Percentiles rank a stretch among this genome's conserved stretches.
Evolutionary conservation across 352 stramenopile species (phyloP).

Genomic region (Pythium oligandrum): DNA sequence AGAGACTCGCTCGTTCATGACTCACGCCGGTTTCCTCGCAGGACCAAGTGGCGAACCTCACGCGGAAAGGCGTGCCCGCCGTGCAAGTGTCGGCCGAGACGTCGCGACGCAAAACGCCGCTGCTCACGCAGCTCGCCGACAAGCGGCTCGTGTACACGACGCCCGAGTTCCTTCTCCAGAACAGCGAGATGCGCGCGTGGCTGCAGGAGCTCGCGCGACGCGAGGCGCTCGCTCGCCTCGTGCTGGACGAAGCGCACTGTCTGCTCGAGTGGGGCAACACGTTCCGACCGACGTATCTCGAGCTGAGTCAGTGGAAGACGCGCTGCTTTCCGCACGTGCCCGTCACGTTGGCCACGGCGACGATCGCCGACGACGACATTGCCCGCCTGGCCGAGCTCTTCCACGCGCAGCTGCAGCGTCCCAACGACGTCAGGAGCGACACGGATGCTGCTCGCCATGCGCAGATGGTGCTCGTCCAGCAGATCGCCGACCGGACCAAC

Average conservation of each 20-base stretch:
- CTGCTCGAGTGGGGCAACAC: conserved; percentile 76
- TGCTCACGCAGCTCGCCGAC: conserved; percentile 34
- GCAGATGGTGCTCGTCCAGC: conserved; percentile 55
- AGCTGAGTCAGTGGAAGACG: conserved; percentile 52
- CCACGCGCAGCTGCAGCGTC: conserved; percentile 21
- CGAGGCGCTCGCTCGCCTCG: conserved; percentile 37
- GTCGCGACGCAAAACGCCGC: conserved; percentile 16
- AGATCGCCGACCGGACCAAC: conserved; percentile 61
- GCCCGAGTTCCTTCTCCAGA: conserved; percentile 71
- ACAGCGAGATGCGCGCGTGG: conserved; percentile 50
- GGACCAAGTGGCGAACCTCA: conserved; percentile 70
- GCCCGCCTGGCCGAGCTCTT: conserved; percentile 46
- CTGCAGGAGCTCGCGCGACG: conserved; percentile 20
- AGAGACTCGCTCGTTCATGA: too few species aligned
- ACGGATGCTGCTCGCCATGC: conserved; percentile 2
- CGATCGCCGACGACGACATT: conserved; percentile 62
- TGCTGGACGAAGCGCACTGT: conserved; percentile 79
- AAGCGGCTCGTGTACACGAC: conserved; percentile 73
- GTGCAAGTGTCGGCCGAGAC: conserved; percentile 37
- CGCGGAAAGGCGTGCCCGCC: conserved; percentile 45
- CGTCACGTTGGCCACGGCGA: conserved; percentile 71
- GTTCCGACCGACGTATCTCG: conserved; percentile 68
- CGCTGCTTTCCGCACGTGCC: conserved; percentile 41
- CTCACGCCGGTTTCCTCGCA: conserved; percentile 6
- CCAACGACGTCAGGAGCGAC: not conserved